Evolutionary conservation across 345 rosid species (phyloP).

Genomic region (Syzygium aqueum): DNA sequence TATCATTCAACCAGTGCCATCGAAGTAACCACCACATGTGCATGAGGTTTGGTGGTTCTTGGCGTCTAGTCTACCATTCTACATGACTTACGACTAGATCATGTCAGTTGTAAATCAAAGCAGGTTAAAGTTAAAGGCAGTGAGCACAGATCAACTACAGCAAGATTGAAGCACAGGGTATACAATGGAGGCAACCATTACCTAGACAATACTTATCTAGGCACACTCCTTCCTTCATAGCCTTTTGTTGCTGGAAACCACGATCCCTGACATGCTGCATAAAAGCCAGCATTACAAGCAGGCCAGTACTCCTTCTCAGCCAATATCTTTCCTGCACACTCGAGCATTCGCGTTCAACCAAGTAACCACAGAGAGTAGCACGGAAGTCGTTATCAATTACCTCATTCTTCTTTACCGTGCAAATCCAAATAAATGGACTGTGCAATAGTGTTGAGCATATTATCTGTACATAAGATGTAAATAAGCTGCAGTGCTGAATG

Average conservation of each 20-base stretch:
- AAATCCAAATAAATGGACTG: conserved; percentile 30
- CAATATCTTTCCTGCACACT: conserved; percentile 41
- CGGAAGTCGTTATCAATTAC: conserved; percentile 3
- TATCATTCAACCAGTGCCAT: too few relatives aligned
- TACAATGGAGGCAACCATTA: neutral
- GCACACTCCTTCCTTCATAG: too few relatives aligned
- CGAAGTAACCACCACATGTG: neutral
- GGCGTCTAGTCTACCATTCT: neutral
- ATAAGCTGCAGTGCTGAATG: conserved; percentile 26
- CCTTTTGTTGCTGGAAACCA: conserved; percentile 39
- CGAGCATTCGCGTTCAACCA: conserved; percentile 25
- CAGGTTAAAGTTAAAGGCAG: neutral
- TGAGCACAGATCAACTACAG: neutral
- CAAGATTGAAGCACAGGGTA: too few relatives aligned
- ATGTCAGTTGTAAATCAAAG: neutral
- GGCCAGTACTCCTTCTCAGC: conserved; percentile 39
- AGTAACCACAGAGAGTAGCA: conserved; percentile 6
- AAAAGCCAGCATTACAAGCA: conserved; percentile 52
- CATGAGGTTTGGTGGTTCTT: neutral
- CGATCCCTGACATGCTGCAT: conserved; percentile 55
- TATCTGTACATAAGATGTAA: conserved; percentile 26
- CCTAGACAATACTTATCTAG: too few relatives aligned
- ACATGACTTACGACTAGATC: neutral
- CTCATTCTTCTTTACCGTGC: conserved; percentile 4
- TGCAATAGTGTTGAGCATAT: conserved; percentile 34